phyloP scores from a whole-genome alignment of 2,329 filamentous ascomycete genomes.

The Aureobasidium sp. region DNA sequence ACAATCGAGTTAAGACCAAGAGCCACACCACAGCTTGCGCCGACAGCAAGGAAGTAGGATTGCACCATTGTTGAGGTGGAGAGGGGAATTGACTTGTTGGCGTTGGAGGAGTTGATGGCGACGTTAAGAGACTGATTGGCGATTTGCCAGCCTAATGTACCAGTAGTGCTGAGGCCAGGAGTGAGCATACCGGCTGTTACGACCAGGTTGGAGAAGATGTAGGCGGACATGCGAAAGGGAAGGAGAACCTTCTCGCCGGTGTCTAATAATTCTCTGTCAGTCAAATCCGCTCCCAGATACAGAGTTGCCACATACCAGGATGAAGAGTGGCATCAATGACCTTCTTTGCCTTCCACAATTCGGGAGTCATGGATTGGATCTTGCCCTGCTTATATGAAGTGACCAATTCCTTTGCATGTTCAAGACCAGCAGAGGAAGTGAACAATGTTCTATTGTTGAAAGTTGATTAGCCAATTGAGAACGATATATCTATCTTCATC shows the following conservation, averaged over 20 bases:
- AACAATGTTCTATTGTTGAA: conserved; percentile 65
- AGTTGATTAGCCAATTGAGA: neutral
- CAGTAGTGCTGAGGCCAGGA: conserved; percentile 73
- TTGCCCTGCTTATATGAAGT: conserved; percentile 81
- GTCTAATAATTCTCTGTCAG: conserved; percentile 47
- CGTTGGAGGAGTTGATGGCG: conserved; percentile 94
- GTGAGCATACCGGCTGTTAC: conserved; percentile 97
- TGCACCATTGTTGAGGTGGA: conserved; percentile 73
- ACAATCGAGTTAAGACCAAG: conserved; percentile 87
- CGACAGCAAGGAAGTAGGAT: conserved; percentile 87
- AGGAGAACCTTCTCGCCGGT: conserved; percentile 87
- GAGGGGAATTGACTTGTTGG: conserved; percentile 92
- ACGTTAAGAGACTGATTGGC: conserved; percentile 97
- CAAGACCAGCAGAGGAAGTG: conserved; percentile 68
- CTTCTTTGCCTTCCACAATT: conserved; percentile 94
- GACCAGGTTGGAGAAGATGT: conserved; percentile 85
- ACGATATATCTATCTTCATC: too few relatives aligned
- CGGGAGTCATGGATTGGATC: conserved; percentile 72
- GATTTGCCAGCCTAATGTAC: conserved; percentile 89
- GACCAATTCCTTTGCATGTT: conserved; percentile 76
- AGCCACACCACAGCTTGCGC: conserved; percentile 88
- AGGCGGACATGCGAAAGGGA: conserved; percentile 96
- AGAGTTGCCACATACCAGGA: conserved; percentile 57
- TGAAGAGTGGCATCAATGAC: conserved; percentile 94
- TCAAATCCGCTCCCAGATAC: neutral